Base-by-base conservation (phyloP, 2,329 filamentous ascomycete genomes). In the Epichloe hybrida region DNA sequence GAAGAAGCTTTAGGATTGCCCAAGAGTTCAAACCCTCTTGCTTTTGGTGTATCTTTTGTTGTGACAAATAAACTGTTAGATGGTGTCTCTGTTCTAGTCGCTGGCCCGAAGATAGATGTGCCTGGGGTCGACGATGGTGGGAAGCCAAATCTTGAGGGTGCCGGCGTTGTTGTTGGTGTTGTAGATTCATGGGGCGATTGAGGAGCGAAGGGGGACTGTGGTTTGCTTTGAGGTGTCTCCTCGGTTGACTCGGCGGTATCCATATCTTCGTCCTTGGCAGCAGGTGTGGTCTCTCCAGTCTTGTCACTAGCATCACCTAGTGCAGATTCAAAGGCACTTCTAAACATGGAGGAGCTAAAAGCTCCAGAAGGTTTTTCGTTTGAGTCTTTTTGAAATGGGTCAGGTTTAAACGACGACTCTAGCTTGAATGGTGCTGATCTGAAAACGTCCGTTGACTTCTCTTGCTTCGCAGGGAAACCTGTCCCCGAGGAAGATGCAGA, bases 361-460 rank as follows among this genome's bases (percentile, higher is more conserved):
- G 58, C 36, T n/a, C 64, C 63, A 21, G 64, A 62, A 15, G 75
- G 68, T 54, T 76, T 77, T 8, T 75, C 71, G 37, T 73, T 66
- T 52, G 83, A 79, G 23, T 84, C 75, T 52, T 79, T 80, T 1
- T 77, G 72, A 43, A 74, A 72, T 5, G 77, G 74, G 56, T 86
- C 83, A 8, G 74, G 72, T 59, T 81, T 80, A 67, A 88, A 88
- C 2, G 78, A 81, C 34, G 79, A 82, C 39, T 76, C 75, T 15
- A 88, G 70, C 57, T 84, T 83, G 67, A 88, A 88, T 0, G 77
- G 74, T 15, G 70, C 66, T n/a, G 72, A 72, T 27, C 71, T 73
- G 59, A 79, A 75, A 48, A 51, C 58, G 62, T 65, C 36, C 50
- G 62, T 37, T 46, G 65, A 51, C 35, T 65, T 62, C 17, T 61